Conservation (phyloP, 495 filamentous ascomycete species). For the Aspergillus nanangensis region DNA sequence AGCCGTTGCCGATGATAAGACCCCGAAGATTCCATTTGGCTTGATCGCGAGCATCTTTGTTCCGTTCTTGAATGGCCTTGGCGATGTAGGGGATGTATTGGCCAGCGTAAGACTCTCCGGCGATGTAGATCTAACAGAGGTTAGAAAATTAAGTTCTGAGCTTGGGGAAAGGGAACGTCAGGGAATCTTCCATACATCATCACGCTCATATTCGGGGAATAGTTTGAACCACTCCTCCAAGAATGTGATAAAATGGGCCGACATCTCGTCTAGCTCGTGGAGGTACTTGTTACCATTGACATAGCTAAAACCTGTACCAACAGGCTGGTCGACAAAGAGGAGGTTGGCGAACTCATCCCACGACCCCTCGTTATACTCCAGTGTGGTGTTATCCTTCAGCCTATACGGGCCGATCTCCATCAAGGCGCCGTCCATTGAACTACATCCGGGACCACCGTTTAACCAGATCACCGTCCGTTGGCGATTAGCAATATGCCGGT, state of each 20-base stretch:
- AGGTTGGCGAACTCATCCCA: constrained; percentile 98
- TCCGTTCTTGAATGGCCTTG: constrained; percentile 78
- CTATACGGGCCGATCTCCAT: constrained; percentile 98
- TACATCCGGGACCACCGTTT: constrained; percentile 94
- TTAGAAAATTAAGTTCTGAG: constrained; percentile 21
- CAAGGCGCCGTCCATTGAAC: constrained; percentile 92
- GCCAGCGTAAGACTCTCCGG: constrained; percentile 94
- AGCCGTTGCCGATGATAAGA: constrained; percentile 92
- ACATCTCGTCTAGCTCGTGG: constrained; percentile 83
- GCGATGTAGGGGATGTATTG: constrained; percentile 98
- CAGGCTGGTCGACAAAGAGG: constrained; percentile 93
- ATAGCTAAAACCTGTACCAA: constrained; percentile 95
- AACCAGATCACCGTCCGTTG: constrained; percentile 95
- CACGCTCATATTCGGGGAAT: constrained; percentile 88
- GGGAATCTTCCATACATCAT: constrained; percentile 65
- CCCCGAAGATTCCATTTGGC: constrained; percentile 75
- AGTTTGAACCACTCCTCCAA: constrained; percentile 83
- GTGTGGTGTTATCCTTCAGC: constrained; percentile 66
- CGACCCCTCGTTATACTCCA: constrained; percentile 81
- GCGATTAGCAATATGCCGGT: constrained; percentile 87
- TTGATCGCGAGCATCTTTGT: constrained; percentile 39
- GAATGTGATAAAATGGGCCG: constrained; percentile 80
- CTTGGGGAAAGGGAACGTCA: not conserved
- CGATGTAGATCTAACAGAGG: constrained; percentile 72
- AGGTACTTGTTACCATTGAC: constrained; percentile 83